Conservation (phyloP, 768 basidiomycete species). For the Leccinum truebloodii region DNA sequence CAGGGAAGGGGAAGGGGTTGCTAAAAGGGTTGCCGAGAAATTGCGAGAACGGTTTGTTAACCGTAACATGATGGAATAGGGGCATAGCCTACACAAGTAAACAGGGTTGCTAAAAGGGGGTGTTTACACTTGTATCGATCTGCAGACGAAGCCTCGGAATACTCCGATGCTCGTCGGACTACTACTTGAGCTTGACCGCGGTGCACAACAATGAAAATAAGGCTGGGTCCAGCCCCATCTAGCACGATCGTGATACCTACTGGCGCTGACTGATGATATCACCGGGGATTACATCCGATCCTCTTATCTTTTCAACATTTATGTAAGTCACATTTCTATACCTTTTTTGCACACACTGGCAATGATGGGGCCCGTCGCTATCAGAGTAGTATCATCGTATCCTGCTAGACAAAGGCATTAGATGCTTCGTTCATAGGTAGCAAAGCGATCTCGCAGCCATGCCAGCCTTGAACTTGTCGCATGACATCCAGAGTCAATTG, state of each 20-base stretch:
- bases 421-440: slow-evolving; percentile 1
- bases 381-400: slow-evolving; percentile 10
- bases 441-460: not conserved
- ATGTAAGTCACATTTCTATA: not conserved
- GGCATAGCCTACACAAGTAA: too few species aligned
- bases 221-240: slow-evolving; percentile 42
- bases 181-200: slow-evolving; percentile 5
- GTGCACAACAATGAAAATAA: slow-evolving; percentile 66
- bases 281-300: slow-evolving; percentile 1
- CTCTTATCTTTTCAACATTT: slow-evolving; percentile 3
- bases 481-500: too few species aligned
- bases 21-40: too few species aligned
- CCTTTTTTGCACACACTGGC: not conserved
- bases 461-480: too few species aligned
- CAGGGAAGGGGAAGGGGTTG: too few species aligned
- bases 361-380: slow-evolving; percentile 3
- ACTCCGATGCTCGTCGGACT: too few species aligned
- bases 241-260: not conserved
- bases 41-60: too few species aligned
- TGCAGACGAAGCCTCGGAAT: too few species aligned
- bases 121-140: too few species aligned
- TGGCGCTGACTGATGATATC: too few species aligned
- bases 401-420: slow-evolving; percentile 9
- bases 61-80: too few species aligned
- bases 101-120: too few species aligned